Conservation (phyloP, 305 asterid genomes). For the Plantago coronopus region DNA sequence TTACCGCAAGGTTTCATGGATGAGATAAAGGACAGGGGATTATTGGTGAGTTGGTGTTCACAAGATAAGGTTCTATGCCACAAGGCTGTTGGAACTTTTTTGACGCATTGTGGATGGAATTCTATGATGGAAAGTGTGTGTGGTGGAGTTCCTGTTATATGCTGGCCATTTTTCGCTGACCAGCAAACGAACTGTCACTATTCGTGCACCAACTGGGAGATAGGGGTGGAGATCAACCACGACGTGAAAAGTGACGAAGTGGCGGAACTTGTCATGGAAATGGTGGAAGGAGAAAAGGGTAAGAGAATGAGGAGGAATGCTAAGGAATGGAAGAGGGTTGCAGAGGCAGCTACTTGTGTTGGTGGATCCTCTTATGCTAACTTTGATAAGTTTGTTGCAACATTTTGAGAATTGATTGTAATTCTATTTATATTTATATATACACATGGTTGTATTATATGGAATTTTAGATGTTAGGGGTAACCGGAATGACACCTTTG, state of each 20-base stretch:
- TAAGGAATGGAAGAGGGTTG: constrained; percentile 31
- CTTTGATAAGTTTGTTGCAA: constrained; percentile 5
- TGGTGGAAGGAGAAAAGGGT: constrained; percentile 39
- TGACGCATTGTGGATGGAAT: constrained; percentile 49
- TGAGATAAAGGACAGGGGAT: constrained; percentile 26
- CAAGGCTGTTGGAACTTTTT: constrained; percentile 34
- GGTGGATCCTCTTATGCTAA: background rate
- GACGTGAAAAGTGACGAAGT: constrained; percentile 32
- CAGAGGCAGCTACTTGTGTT: constrained; percentile 12
- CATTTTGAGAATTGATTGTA: too few species aligned
- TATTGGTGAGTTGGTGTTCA: constrained; percentile 39
- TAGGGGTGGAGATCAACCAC: constrained; percentile 36
- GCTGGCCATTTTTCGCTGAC: constrained; percentile 50
- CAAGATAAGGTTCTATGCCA: constrained; percentile 38
- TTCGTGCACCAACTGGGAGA: constrained; percentile 29
- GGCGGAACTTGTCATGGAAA: constrained; percentile 31
- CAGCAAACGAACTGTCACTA: constrained; percentile 36
- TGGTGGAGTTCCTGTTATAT: constrained; percentile 36
- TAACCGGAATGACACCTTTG: too few species aligned
- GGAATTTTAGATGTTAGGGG: too few species aligned
- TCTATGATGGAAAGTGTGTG: constrained; percentile 33
- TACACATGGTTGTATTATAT: too few species aligned
- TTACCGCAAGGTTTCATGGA: constrained; percentile 27
- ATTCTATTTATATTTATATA: too few species aligned
- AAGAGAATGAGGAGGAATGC: constrained; percentile 27